Evolutionary conservation across 371 early-diverging fungal genomes (phyloP).

Genomic region (Rhizopus sp.): DNA sequence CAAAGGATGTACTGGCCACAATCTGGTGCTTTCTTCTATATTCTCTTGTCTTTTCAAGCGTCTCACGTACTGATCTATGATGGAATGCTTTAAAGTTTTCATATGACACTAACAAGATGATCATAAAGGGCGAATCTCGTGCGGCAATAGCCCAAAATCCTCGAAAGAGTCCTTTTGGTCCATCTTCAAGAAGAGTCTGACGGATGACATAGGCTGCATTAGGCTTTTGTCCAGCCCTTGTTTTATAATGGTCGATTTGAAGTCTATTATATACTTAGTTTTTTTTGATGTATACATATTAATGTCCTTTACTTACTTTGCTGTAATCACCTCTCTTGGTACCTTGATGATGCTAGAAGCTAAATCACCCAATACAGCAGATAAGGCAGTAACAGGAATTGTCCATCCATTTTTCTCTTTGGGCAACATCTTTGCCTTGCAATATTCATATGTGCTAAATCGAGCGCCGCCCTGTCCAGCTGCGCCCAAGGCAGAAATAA

Average conservation of each 20-base stretch:
- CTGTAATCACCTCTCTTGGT: constrained; percentile 83
- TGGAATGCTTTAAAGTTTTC: constrained; percentile 80
- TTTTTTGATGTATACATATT: too few relatives aligned
- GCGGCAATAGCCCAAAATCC: constrained; percentile 80
- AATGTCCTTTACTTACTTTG: constrained; percentile 33
- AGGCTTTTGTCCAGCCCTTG: constrained; percentile 23
- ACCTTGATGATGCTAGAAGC: constrained; percentile 82
- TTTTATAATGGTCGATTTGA: constrained; percentile 68
- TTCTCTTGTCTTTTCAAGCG: constrained; percentile 30
- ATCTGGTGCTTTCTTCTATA: constrained; percentile 42
- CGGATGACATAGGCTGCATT: constrained; percentile 57
- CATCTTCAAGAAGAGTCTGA: constrained; percentile 64
- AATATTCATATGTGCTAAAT: constrained; percentile 76
- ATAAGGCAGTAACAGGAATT: constrained; percentile 68
- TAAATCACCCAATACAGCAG: constrained; percentile 77
- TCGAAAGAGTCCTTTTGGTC: constrained; percentile 70
- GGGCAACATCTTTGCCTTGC: constrained; percentile 64
- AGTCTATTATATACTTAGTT: constrained; percentile 36
- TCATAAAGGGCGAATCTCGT: constrained; percentile 84
- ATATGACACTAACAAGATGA: constrained; percentile 78
- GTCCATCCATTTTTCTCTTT: constrained; percentile 25
- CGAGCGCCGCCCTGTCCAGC: constrained; percentile 80
- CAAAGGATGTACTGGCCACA: constrained; percentile 51
- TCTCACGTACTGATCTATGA: constrained; percentile 49
- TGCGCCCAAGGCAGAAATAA: constrained; percentile 69